These are phyloP conservation scores for Diaporthe caulivora DNA, from an alignment of 2,329 filamentous ascomycete species.

Conservation along the genomic window DNA sequence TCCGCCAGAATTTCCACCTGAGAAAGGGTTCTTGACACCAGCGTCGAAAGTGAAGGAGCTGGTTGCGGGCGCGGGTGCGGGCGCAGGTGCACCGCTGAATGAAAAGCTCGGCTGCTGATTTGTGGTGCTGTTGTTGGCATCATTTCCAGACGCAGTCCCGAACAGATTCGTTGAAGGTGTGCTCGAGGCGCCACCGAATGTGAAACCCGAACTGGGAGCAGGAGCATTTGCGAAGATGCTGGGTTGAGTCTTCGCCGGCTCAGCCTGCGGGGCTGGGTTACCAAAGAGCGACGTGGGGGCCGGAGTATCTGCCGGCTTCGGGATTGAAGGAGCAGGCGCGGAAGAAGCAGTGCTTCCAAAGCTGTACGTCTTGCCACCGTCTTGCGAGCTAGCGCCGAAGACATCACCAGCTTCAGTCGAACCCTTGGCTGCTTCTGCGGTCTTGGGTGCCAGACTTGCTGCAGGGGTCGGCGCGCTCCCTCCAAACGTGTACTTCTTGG, in stretches of 20 bases:
- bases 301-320: constrained; percentile 28
- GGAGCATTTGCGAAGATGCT: constrained; percentile 42
- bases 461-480: constrained; percentile 35
- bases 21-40: constrained; percentile 56
- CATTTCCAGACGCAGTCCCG: constrained; percentile 40
- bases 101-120: constrained; percentile 21
- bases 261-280: constrained; percentile 26
- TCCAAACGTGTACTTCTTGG: constrained; percentile 37
- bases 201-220: constrained; percentile 39
- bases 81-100: constrained; percentile 45
- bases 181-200: constrained; percentile 31
- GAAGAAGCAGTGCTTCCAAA: constrained; percentile 33
- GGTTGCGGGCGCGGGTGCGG: constrained; percentile 37
- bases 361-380: constrained; percentile 35
- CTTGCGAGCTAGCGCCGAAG: constrained; percentile 34
- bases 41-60: constrained; percentile 56
- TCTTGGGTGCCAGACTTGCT: constrained; percentile 38
- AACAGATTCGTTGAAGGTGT: constrained; percentile 38
- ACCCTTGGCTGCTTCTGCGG: constrained; percentile 39
- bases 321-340: background rate
- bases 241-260: constrained; percentile 39
- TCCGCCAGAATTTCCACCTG: constrained; percentile 44
- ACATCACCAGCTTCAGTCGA: constrained; percentile 38
- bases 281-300: constrained; percentile 34
- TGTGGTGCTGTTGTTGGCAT: constrained; percentile 37